Evolutionary conservation across 306 rosid genomes (phyloP).

Genomic region (Astragalus membranaceus): DNA sequence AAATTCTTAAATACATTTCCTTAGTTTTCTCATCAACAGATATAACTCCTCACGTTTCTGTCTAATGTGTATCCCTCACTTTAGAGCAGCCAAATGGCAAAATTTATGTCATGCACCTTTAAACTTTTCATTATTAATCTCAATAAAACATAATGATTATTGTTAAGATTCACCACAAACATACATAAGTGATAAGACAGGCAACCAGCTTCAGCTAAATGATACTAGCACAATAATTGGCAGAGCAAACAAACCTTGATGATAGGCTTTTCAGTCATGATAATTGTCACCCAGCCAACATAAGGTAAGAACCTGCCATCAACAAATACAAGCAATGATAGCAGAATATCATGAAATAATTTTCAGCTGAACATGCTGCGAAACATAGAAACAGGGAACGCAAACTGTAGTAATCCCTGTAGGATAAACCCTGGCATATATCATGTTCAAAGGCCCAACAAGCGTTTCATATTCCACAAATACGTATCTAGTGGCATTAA

Average conservation of each 20-base stretch:
- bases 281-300: conserved; percentile 93
- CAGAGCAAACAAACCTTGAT: conserved; percentile 60
- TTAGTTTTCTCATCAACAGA: neutral
- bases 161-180: neutral
- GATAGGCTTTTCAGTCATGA: conserved; percentile 93
- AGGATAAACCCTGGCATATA: neutral
- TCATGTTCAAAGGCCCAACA: neutral
- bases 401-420: neutral
- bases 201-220: neutral
- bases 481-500: neutral
- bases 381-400: neutral
- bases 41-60: neutral
- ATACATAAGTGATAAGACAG: too few relatives aligned
- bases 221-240: neutral
- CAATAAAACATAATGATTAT: neutral
- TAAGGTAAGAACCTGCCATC: conserved; percentile 79
- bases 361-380: neutral
- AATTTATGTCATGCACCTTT: neutral
- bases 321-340: neutral
- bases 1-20: neutral
- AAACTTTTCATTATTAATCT: neutral
- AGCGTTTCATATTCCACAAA: neutral
- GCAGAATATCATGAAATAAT: neutral
- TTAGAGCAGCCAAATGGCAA: neutral
- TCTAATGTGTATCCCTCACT: neutral